These are phyloP conservation scores for Cornus suecica DNA, from an alignment of 148 eudicot species.

Conservation along the genomic window DNA sequence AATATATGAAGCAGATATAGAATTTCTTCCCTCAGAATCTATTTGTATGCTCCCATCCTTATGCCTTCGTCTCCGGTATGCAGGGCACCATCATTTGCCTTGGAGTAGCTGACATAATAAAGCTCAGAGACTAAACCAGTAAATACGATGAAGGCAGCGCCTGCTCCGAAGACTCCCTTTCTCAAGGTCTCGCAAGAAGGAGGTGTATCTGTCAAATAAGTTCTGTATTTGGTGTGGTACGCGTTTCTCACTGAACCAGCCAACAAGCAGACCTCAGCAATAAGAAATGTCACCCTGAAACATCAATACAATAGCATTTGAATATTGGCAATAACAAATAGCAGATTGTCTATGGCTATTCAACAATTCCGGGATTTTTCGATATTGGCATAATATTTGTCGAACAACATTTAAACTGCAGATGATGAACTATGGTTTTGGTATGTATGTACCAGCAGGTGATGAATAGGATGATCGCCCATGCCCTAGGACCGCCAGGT, in stretches of 20 bases:
- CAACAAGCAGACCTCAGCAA: slow-evolving; percentile 79
- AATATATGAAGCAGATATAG: not conserved
- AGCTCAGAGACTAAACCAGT: slow-evolving; percentile 76
- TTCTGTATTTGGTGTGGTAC: slow-evolving; percentile 68
- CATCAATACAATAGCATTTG: not conserved
- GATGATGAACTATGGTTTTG: slow-evolving; percentile 1
- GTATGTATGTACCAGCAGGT: slow-evolving; percentile 59
- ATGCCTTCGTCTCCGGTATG: slow-evolving; percentile 49
- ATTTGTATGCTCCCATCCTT: slow-evolving; percentile 52
- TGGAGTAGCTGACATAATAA: slow-evolving; percentile 64
- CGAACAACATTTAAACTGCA: not conserved
- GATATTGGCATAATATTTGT: not conserved
- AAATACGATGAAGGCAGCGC: slow-evolving; percentile 74
- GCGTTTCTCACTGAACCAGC: slow-evolving; percentile 82
- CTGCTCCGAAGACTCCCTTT: slow-evolving; percentile 85
- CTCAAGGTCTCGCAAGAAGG: slow-evolving; percentile 66
- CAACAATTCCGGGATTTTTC: not conserved
- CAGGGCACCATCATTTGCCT: slow-evolving; percentile 35
- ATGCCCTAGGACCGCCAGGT: slow-evolving; percentile 66
- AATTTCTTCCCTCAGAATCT: slow-evolving; percentile 2
- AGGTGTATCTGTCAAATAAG: slow-evolving; percentile 13
- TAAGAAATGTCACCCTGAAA: slow-evolving; percentile 73
- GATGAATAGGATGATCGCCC: slow-evolving; percentile 72
- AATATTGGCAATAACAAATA: not conserved
- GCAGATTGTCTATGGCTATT: not conserved